Percentiles rank a stretch among this genome's conserved stretches.
phyloP scores from a whole-genome alignment of 23 red algal species.

The Gracilaria gracilis region DNA sequence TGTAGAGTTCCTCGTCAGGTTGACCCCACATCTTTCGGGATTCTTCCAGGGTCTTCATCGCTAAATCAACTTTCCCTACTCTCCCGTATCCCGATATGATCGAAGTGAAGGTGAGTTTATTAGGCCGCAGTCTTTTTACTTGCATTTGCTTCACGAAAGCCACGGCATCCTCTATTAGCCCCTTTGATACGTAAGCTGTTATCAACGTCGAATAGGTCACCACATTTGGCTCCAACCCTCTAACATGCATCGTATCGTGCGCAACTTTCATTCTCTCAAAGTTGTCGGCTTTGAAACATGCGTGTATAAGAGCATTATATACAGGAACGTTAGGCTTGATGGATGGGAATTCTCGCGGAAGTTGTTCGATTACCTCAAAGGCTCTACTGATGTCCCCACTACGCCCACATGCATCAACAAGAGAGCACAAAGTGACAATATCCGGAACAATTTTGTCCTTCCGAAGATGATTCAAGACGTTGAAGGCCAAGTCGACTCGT shows the following conservation, averaged over 20 bases:
- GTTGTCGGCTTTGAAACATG: slow-evolving; percentile 58
- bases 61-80: slow-evolving; percentile 35
- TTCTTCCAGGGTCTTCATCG: slow-evolving; percentile 68
- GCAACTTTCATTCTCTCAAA: slow-evolving; percentile 52
- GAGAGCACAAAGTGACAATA: slow-evolving; percentile 68
- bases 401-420: slow-evolving; percentile 77
- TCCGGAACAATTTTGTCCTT: slow-evolving; percentile 57
- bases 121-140: slow-evolving; percentile 29
- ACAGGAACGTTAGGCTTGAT: slow-evolving; percentile 60
- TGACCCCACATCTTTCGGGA: slow-evolving; percentile 36
- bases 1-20: slow-evolving; percentile 71
- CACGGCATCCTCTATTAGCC: slow-evolving; percentile 40
- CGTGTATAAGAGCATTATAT: slow-evolving; percentile 75
- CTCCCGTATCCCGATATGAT: slow-evolving; percentile 67
- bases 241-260: not conserved
- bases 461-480: slow-evolving; percentile 32
- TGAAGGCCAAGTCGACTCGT: slow-evolving; percentile 52
- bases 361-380: slow-evolving; percentile 49
- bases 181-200: slow-evolving; percentile 47
- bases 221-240: slow-evolving; percentile 51
- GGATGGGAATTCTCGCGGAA: slow-evolving; percentile 53
- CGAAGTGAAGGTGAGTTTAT: slow-evolving; percentile 66
- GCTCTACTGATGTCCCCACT: slow-evolving; percentile 42
- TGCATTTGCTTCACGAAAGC: slow-evolving; percentile 43
- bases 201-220: slow-evolving; percentile 73